Conservation (phyloP, 441 rosid genomes). For the Erodium moschatum region DNA sequence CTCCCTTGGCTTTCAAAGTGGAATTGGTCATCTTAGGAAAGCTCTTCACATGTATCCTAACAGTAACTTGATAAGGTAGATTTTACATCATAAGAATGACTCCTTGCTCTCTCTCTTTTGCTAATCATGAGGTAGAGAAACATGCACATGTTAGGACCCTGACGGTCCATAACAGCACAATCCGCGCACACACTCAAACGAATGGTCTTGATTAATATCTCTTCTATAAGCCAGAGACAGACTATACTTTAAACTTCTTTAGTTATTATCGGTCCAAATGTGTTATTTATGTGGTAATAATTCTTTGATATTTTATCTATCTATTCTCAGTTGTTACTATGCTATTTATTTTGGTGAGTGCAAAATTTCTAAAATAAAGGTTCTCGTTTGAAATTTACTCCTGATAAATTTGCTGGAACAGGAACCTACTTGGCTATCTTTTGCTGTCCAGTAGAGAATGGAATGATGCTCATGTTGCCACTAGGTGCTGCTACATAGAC, state of each 20-base stretch:
- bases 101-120: constrained; percentile 3
- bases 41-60: constrained; percentile 72
- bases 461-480: constrained; percentile 12
- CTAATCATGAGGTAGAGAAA: neutral
- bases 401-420: constrained; percentile 35
- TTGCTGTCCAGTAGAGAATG: constrained; percentile 7
- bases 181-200: neutral
- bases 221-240: neutral
- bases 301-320: neutral
- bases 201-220: neutral
- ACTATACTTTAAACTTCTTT: neutral
- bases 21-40: constrained; percentile 64
- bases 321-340: neutral
- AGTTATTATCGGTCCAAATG: neutral
- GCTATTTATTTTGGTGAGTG: constrained; percentile 2
- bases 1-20: constrained; percentile 57
- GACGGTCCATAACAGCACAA: too few relatives aligned
- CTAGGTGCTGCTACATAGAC: constrained; percentile 13
- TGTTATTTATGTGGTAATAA: neutral
- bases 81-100: constrained; percentile 15
- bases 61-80: constrained; percentile 67
- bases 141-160: too few relatives aligned
- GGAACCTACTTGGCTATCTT: constrained; percentile 82
- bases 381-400: constrained; percentile 8
- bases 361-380: constrained; percentile 2